These are phyloP conservation scores for Gymnopilus dilepis DNA, from an alignment of 768 basidiomycete genomes.

Conservation along the genomic window DNA sequence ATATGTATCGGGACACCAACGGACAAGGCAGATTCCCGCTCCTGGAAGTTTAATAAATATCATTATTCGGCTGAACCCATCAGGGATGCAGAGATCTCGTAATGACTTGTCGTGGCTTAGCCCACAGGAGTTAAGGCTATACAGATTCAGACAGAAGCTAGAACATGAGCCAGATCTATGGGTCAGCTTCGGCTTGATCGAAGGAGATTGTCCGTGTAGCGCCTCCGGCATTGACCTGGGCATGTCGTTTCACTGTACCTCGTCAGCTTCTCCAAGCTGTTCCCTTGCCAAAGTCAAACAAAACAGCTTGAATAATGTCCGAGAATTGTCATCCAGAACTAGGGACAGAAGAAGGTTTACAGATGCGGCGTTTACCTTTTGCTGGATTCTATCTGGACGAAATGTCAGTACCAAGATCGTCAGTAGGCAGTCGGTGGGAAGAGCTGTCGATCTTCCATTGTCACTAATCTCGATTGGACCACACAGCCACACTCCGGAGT, in stretches of 20 bases:
- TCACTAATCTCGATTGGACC: constrained; percentile 18
- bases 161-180: constrained; percentile 31
- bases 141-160: constrained; percentile 32
- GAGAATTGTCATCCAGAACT: constrained; percentile 12
- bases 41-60: constrained; percentile 35
- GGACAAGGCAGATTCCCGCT: constrained; percentile 32
- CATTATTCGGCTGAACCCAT: constrained; percentile 39
- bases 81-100: constrained; percentile 36
- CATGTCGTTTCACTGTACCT: constrained; percentile 21
- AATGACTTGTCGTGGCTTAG: constrained; percentile 33
- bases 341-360: constrained; percentile 16
- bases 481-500: constrained; percentile 28
- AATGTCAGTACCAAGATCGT: constrained; percentile 26
- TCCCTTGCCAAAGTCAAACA: constrained; percentile 20
- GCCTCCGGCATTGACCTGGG: constrained; percentile 22
- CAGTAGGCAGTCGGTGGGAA: constrained; percentile 15
- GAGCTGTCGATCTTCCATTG: constrained; percentile 21
- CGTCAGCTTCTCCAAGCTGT: constrained; percentile 14
- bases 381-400: constrained; percentile 30
- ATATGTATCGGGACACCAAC: constrained; percentile 34
- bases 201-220: constrained; percentile 31
- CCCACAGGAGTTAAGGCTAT: constrained; percentile 42
- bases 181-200: constrained; percentile 35
- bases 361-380: constrained; percentile 44
- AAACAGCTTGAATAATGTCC: constrained; percentile 33